These are phyloP conservation scores for Aspergillus spinulosporus DNA, from an alignment of 2,329 filamentous ascomycete species.

Conservation along the genomic window DNA sequence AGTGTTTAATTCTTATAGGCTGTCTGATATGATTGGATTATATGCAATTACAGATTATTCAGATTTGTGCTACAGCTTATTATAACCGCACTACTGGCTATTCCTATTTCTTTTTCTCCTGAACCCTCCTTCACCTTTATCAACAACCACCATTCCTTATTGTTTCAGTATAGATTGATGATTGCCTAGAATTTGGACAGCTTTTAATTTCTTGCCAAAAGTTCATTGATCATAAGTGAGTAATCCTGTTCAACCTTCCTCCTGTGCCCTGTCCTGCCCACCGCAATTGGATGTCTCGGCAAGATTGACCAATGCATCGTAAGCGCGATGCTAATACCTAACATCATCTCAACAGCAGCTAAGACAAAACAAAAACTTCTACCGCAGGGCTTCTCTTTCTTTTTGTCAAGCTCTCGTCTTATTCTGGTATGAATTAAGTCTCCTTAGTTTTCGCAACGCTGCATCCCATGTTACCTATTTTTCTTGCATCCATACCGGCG, in stretches of 20 bases:
- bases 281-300: conserved; percentile 28
- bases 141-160: background rate
- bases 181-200: background rate
- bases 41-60: conserved; percentile 13
- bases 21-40: conserved; percentile 5
- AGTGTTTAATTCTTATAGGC: background rate
- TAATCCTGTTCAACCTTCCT: conserved; percentile 8
- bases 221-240: conserved; percentile 4
- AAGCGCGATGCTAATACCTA: conserved; percentile 17
- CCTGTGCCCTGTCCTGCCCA: conserved; percentile 8
- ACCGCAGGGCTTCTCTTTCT: conserved; percentile 24
- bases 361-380: conserved; percentile 15
- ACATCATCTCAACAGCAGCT: conserved; percentile 14
- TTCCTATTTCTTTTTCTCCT: background rate
- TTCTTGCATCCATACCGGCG: background rate
- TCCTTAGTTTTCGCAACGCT: conserved; percentile 6
- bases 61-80: conserved; percentile 1
- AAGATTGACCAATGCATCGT: conserved; percentile 22
- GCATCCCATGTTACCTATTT: conserved; percentile 1
- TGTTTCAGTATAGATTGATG: conserved; percentile 1
- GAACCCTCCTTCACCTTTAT: background rate
- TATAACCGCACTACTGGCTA: background rate
- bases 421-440: conserved; percentile 28
- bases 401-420: conserved; percentile 24
- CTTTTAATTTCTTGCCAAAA: background rate